Conservation (phyloP, 2,329 filamentous ascomycete genomes). For the Exophiala alcalophila region DNA sequence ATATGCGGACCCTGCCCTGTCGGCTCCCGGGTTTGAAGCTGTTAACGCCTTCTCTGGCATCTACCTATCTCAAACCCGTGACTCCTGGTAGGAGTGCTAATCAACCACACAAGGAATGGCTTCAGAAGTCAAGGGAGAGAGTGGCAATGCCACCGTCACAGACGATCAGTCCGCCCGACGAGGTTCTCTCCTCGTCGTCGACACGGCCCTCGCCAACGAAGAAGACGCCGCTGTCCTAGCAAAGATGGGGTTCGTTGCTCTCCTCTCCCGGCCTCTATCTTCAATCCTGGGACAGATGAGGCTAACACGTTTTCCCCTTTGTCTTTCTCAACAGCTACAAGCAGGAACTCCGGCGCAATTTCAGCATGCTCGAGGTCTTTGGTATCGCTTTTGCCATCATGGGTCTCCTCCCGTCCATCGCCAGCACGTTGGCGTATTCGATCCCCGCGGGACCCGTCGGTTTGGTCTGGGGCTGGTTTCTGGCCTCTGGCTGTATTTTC, state of each 20-base stretch:
- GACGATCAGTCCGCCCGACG: slow-evolving; percentile 12
- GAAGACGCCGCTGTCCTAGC: slow-evolving; percentile 44
- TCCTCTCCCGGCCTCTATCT: not conserved
- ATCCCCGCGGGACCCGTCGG: slow-evolving; percentile 59
- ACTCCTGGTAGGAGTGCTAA: no score
- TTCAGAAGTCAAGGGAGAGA: slow-evolving; percentile 1
- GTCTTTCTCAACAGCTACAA: slow-evolving; percentile 44
- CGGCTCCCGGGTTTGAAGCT: no score
- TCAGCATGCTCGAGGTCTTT: slow-evolving; percentile 62
- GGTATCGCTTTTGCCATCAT: slow-evolving; percentile 60
- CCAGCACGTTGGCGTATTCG: slow-evolving; percentile 57
- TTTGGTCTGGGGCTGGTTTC: slow-evolving; percentile 62
- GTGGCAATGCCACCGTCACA: not conserved
- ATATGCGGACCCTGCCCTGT: no score
- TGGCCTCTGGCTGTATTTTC: slow-evolving; percentile 58
- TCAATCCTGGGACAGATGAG: slow-evolving; percentile 25
- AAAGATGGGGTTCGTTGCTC: slow-evolving; percentile 29
- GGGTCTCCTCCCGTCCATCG: slow-evolving; percentile 60
- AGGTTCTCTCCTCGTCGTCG: slow-evolving; percentile 22
- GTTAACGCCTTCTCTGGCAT: no score
- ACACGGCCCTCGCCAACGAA: slow-evolving; percentile 28
- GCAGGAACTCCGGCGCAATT: slow-evolving; percentile 61
- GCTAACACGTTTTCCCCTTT: no score
- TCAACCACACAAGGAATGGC: no score
- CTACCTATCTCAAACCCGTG: no score